Evolutionary conservation across 2,329 filamentous ascomycete genomes (phyloP).

Genomic region (Apiospora kogelbergensis): DNA sequence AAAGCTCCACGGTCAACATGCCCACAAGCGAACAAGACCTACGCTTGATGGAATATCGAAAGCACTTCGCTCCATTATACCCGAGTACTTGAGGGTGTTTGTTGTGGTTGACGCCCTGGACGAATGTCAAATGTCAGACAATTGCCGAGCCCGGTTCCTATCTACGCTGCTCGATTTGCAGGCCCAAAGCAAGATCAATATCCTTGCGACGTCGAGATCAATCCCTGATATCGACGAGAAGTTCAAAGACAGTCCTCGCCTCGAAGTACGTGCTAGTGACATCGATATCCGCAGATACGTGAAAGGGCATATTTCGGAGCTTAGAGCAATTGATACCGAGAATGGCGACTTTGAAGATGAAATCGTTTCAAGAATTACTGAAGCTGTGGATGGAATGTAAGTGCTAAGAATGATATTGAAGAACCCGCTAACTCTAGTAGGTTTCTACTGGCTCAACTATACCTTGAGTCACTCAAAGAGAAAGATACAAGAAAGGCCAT

Average conservation of each 20-base stretch:
- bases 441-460: constrained; percentile 38
- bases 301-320: constrained; percentile 19
- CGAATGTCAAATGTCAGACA: constrained; percentile 15
- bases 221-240: constrained; percentile 21
- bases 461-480: constrained; percentile 32
- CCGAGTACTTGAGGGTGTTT: constrained; percentile 22
- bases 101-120: constrained; percentile 22
- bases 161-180: constrained; percentile 16
- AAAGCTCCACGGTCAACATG: background rate
- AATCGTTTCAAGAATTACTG: constrained; percentile 20
- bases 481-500: constrained; percentile 33
- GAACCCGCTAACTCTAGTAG: constrained; percentile 18
- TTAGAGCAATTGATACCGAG: constrained; percentile 18
- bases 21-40: background rate
- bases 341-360: constrained; percentile 18
- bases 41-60: background rate
- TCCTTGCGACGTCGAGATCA: constrained; percentile 25
- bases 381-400: constrained; percentile 30
- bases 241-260: constrained; percentile 20
- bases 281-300: constrained; percentile 20
- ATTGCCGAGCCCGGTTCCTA: constrained; percentile 14
- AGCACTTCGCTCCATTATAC: background rate
- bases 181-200: constrained; percentile 8
- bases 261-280: constrained; percentile 14
- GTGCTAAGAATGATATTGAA: constrained; percentile 10